A percentile compares a stretch with the other conserved stretches of the same genome.
Conservation (phyloP, 2,329 filamentous ascomycete genomes). For the Orbilia brochopaga region DNA sequence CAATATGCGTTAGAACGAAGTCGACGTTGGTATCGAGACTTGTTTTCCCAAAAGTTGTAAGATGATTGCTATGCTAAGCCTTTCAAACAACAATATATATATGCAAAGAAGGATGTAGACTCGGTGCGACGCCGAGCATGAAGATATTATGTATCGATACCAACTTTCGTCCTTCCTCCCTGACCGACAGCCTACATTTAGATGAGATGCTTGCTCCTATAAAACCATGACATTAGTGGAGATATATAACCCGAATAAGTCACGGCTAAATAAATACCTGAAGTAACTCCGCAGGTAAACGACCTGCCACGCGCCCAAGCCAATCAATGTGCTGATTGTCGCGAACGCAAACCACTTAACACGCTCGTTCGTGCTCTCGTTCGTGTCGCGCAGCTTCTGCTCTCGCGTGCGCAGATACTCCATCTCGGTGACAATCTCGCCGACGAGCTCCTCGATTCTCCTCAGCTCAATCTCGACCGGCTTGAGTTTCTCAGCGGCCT, state of each 20-base stretch:
- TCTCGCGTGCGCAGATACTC: constrained; percentile 89
- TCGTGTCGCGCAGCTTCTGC: constrained; percentile 95
- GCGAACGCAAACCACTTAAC: constrained; percentile 98
- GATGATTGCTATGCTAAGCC: constrained; percentile 31
- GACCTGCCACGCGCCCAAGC: constrained; percentile 93
- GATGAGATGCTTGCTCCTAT: constrained; percentile 73
- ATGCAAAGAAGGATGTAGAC: constrained; percentile 22
- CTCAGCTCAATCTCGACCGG: constrained; percentile 93
- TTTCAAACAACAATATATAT: constrained; percentile 35
- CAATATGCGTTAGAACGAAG: neutral
- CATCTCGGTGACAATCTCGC: constrained; percentile 91
- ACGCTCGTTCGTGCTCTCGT: constrained; percentile 98
- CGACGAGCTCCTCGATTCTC: constrained; percentile 86
- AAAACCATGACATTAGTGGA: constrained; percentile 10
- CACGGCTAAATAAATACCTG: no score
- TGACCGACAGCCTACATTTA: constrained; percentile 56
- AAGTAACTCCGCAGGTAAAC: constrained; percentile 98
- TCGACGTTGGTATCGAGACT: neutral
- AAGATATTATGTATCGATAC: no score
- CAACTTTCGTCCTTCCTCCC: constrained; percentile 2
- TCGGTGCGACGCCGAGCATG: neutral
- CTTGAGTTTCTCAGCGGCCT: constrained; percentile 96
- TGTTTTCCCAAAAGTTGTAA: constrained; percentile 4
- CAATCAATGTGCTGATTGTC: constrained; percentile 89
- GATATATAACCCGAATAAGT: no score